These are phyloP conservation scores for Diversispora epigaea DNA, from an alignment of 192 early-diverging fungal species.

Conservation along the genomic window DNA sequence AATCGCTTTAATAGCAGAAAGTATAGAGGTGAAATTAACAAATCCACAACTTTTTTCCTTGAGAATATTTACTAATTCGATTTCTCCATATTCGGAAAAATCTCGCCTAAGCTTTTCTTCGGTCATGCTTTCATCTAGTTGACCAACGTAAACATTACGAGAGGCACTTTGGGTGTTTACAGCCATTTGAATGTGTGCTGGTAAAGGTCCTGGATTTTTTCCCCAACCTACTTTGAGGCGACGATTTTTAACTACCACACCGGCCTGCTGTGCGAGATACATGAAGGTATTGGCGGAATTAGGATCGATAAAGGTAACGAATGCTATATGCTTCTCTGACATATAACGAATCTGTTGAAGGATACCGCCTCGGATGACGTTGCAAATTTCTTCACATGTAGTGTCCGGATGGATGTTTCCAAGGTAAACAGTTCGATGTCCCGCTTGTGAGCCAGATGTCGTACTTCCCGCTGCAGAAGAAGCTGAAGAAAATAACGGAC, in stretches of 20 bases:
- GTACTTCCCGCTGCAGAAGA: conserved; percentile 30
- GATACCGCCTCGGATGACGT: conserved; percentile 84
- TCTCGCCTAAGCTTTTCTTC: conserved; percentile 72
- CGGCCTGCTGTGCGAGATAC: conserved; percentile 56
- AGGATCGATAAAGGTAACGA: conserved; percentile 83
- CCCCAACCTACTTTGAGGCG: conserved; percentile 83
- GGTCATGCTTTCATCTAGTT: conserved; percentile 59
- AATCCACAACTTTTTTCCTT: conserved; percentile 83
- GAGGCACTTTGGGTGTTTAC: conserved; percentile 51
- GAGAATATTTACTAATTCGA: conserved; percentile 82
- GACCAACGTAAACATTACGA: conserved; percentile 81
- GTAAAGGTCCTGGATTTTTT: conserved; percentile 56
- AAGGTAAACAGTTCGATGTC: conserved; percentile 83
- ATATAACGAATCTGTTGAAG: conserved; percentile 75
- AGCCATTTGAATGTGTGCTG: conserved; percentile 44
- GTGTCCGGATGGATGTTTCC: conserved; percentile 77
- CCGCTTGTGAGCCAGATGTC: conserved; percentile 35
- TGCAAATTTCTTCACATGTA: conserved; percentile 79
- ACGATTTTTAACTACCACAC: conserved; percentile 69
- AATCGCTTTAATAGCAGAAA: conserved; percentile 75
- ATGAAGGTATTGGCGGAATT: conserved; percentile 62
- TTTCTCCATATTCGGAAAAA: conserved; percentile 83
- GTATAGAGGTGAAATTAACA: conserved; percentile 81
- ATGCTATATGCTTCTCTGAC: conserved; percentile 77
- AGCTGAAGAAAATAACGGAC: conserved; percentile 23